phyloP scores from a whole-genome alignment of 768 basidiomycete genomes.

The Krasilnikovozyma curviuscula region DNA sequence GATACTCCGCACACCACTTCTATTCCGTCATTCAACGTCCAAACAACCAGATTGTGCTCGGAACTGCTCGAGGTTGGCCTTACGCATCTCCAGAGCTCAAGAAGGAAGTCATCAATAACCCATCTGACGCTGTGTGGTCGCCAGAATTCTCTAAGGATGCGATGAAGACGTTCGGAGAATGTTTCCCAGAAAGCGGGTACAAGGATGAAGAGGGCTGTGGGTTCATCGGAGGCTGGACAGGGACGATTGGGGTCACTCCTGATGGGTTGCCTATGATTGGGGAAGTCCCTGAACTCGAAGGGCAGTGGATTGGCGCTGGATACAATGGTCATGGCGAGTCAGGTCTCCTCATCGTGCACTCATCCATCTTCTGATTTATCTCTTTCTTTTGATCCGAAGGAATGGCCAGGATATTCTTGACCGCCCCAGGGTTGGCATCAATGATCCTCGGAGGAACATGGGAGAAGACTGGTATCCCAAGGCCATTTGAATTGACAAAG shows the following conservation, averaged over 20 bases:
- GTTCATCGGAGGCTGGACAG: neutral
- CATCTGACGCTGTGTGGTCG: neutral
- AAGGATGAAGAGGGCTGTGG: too few species aligned
- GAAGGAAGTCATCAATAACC: neutral
- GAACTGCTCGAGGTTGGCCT: neutral
- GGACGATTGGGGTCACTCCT: conserved; percentile 2
- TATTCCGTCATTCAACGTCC: too few species aligned
- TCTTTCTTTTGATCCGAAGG: neutral
- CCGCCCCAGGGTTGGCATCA: neutral
- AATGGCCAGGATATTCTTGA: conserved; percentile 7
- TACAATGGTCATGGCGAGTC: too few species aligned
- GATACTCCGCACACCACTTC: neutral
- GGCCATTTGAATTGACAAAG: conserved; percentile 1
- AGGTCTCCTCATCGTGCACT: too few species aligned
- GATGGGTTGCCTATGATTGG: conserved; percentile 5
- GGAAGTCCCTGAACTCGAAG: neutral
- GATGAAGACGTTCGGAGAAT: neutral
- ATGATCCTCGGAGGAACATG: neutral
- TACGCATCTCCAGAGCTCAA: neutral
- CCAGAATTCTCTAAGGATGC: neutral
- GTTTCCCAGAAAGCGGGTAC: neutral
- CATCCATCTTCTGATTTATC: too few species aligned
- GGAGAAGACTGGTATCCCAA: neutral
- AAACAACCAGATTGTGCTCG: neutral
- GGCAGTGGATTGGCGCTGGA: conserved; percentile 3